Conservation (phyloP, 2,329 filamentous ascomycete genomes). For the Dothideomycetes sp. region DNA sequence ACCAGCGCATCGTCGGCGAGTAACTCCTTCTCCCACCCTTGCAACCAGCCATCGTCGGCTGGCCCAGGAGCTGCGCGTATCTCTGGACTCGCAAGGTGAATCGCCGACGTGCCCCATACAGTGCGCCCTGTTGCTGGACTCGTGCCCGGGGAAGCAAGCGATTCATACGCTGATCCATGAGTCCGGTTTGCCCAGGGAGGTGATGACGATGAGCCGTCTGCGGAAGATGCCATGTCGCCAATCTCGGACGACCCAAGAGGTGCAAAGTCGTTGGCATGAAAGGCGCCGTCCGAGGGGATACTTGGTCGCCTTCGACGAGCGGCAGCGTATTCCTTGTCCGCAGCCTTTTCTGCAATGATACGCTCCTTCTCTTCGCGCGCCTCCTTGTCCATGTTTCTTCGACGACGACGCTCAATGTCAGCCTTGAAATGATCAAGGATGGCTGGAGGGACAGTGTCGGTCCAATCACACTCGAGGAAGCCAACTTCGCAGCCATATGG, state of each 20-base stretch:
- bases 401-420: slow-evolving; percentile 67
- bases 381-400: slow-evolving; percentile 72
- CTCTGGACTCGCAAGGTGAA: slow-evolving; percentile 49
- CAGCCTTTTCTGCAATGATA: slow-evolving; percentile 67
- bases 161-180: slow-evolving; percentile 50
- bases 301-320: slow-evolving; percentile 51
- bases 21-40: slow-evolving; percentile 71
- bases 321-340: slow-evolving; percentile 58
- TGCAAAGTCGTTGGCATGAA: slow-evolving; percentile 38
- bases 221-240: slow-evolving; percentile 16
- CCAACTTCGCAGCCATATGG: slow-evolving; percentile 84
- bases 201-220: slow-evolving; percentile 27
- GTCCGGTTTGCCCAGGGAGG: slow-evolving; percentile 46
- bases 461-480: slow-evolving; percentile 92
- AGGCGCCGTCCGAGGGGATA: slow-evolving; percentile 35
- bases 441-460: slow-evolving; percentile 68
- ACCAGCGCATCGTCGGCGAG: slow-evolving; percentile 50
- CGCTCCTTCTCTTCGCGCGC: slow-evolving; percentile 78
- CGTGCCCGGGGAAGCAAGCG: slow-evolving; percentile 66
- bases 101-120: slow-evolving; percentile 79
- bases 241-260: slow-evolving; percentile 21
- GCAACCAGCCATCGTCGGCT: slow-evolving; percentile 65
- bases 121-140: slow-evolving; percentile 68
- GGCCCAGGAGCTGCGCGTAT: slow-evolving; percentile 32
- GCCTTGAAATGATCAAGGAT: slow-evolving; percentile 63